phyloP scores from a whole-genome alignment of 108 stramenopile species.

The Fistulifera pelliculosa region DNA sequence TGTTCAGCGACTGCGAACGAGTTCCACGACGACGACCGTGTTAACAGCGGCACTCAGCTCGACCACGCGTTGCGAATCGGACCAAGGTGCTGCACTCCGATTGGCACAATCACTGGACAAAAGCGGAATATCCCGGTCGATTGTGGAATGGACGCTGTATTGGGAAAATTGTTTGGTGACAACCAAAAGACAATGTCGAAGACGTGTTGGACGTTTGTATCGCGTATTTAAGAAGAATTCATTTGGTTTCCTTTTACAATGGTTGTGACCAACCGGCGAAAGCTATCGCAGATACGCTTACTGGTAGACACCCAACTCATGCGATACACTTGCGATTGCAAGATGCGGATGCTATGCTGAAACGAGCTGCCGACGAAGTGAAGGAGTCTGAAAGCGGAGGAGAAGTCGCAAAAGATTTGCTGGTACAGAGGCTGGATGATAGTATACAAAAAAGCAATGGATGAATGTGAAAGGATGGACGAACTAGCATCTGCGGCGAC shows the following conservation, averaged over 20 bases:
- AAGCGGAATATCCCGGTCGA: conserved; percentile 41
- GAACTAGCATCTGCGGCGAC: conserved; percentile 9
- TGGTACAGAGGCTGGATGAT: conserved; percentile 63
- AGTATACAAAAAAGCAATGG: conserved; percentile 52
- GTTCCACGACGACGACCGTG: conserved; percentile 16
- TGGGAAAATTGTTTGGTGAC: conserved; percentile 27
- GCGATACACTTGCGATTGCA: conserved; percentile 65
- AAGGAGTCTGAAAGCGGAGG: conserved; percentile 5
- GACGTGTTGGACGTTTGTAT: conserved; percentile 67
- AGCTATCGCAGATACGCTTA: conserved; percentile 47
- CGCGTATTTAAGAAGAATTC: conserved; percentile 81
- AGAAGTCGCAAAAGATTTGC: conserved; percentile 35
- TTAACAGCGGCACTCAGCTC: conserved; percentile 61
- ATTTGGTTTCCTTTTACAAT: conserved; percentile 82
- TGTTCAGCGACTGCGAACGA: conserved; percentile 8
- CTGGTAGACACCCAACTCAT: conserved; percentile 36
- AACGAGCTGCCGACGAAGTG: conserved; percentile 18
- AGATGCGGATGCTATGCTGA: conserved; percentile 59
- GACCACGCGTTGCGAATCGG: conserved; percentile 37
- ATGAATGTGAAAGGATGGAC: conserved; percentile 25
- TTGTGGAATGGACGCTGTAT: conserved; percentile 40
- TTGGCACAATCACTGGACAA: conserved; percentile 53
- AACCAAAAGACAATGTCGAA: conserved; percentile 9
- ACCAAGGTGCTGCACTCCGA: conserved; percentile 40
- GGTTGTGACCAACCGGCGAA: conserved; percentile 40